Conservation (phyloP, 2,329 filamentous ascomycete genomes). For the Apiospora phragmitis region DNA sequence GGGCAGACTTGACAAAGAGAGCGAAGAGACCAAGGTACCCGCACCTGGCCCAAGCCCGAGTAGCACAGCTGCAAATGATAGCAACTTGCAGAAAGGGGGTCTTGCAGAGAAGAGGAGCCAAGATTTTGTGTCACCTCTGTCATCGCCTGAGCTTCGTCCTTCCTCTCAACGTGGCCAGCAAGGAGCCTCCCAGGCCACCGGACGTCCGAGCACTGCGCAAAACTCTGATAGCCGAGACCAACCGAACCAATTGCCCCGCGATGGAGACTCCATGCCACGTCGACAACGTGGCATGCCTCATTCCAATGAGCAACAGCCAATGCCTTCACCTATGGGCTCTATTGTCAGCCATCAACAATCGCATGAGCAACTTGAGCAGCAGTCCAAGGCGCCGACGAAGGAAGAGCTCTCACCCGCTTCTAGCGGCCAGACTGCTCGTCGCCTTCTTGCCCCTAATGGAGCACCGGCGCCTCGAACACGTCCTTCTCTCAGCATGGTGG, state of each 20-base stretch:
- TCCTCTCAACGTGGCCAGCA: background rate
- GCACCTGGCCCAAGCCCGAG: background rate
- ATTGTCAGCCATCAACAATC: background rate
- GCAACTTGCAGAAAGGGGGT: background rate
- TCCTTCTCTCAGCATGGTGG: background rate
- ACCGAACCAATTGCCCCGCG: background rate
- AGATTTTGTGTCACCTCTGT: background rate
- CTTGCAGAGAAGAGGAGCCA: background rate
- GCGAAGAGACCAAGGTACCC: background rate
- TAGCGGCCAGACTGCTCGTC: background rate
- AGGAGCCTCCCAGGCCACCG: background rate
- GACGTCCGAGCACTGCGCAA: background rate
- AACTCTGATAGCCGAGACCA: background rate
- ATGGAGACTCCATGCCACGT: background rate
- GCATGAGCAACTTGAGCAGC: background rate
- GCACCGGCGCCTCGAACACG: background rate
- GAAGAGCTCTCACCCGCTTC: background rate
- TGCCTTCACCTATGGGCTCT: background rate
- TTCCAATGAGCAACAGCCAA: background rate
- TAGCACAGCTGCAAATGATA: background rate
- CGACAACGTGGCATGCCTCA: background rate
- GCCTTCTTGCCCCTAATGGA: background rate
- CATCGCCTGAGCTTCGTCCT: slow-evolving; percentile 6
- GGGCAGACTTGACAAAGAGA: too few relatives aligned
- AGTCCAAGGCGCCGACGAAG: background rate